Evolutionary conservation across 2,329 filamentous ascomycete genomes (phyloP), one percentile per base, ranked within the genome.

Genomic region (Pezizomycotina sp.): DNA sequence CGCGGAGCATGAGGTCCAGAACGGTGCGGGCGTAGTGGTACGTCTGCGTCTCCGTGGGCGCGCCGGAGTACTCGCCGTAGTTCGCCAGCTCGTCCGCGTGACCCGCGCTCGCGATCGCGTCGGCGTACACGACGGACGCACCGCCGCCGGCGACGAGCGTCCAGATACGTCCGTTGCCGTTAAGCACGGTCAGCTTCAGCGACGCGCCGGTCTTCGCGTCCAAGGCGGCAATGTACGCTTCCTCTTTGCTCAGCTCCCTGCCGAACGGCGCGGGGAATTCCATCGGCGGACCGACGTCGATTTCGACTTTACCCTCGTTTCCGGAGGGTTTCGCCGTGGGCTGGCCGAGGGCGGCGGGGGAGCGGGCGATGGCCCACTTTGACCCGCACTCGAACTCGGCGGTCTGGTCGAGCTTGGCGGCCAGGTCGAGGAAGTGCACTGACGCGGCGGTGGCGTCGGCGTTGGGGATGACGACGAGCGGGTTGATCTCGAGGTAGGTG

Each of bases 401-500:
- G 47, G 89, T 98, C 68, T 98, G 89, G 61, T 98, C 89, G 47
- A 98, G 69, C 74, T 98, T 98, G 59, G 89, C 89, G 54, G 89
- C 89, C 58, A 98, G 70, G 66, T 98, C 89, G 52, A 98, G 74
- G 75, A 98, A 98, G 72, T 93, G 73, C 36, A 98, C 89, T 26
- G 83, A 77, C 39, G 89, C 89, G 41, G 83, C 92, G 51, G 86
- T 95, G 57, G 71, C 78, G 53, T 84, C 75, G 50, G 71, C 77
- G 61, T 95, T 95, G 60, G 89, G 89, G 55, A 98, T 86, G 58
- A 93, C 89, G 46, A 98, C 89, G 48, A 98, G 68, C 52, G 89
- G 89, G 74, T 98, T 98, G 70, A 98, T 98, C 65, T 98, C 89
- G 53, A 98, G 82, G 68, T 98, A 98, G 56, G 89, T 95, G 73